A percentile compares a stretch with the other conserved stretches of the same genome.
Conservation (phyloP, 2,329 filamentous ascomycete genomes). For the Dothideomycetes sp. region DNA sequence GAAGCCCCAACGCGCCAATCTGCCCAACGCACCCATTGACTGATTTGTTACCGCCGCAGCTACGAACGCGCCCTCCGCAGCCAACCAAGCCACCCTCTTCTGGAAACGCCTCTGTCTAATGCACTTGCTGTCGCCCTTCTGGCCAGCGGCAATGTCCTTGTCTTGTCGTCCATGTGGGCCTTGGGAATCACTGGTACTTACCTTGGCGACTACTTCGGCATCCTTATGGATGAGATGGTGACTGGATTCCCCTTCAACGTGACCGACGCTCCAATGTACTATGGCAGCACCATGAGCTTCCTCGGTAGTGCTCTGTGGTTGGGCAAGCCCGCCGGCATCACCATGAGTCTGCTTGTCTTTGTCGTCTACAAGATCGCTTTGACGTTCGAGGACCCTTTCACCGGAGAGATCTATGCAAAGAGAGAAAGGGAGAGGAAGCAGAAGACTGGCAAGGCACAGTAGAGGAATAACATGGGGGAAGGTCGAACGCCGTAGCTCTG, state of each 20-base stretch:
- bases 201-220: slow-evolving; percentile 96
- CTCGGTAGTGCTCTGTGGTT: slow-evolving; percentile 74
- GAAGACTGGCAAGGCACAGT: slow-evolving; percentile 17
- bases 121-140: slow-evolving; percentile 63
- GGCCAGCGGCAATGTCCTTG: slow-evolving; percentile 66
- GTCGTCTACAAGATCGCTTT: slow-evolving; percentile 72
- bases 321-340: slow-evolving; percentile 75
- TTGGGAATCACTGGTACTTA: slow-evolving; percentile 94
- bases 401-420: slow-evolving; percentile 83
- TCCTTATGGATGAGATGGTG: slow-evolving; percentile 90
- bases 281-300: slow-evolving; percentile 86
- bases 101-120: slow-evolving; percentile 49
- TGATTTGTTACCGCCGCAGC: slow-evolving; percentile 40
- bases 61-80: slow-evolving; percentile 75
- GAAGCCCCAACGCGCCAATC: not conserved
- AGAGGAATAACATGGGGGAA: not conserved
- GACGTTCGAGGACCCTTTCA: slow-evolving; percentile 88
- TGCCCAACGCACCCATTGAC: slow-evolving; percentile 5
- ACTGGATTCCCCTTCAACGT: slow-evolving; percentile 95
- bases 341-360: slow-evolving; percentile 65
- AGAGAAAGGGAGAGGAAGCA: slow-evolving; percentile 44
- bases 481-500: not conserved
- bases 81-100: slow-evolving; percentile 63
- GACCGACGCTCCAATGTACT: slow-evolving; percentile 88
- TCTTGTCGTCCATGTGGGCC: slow-evolving; percentile 80